Evolutionary conservation across 139 green algal species (phyloP).

Genomic region (Raphidocelis subcapitata): DNA sequence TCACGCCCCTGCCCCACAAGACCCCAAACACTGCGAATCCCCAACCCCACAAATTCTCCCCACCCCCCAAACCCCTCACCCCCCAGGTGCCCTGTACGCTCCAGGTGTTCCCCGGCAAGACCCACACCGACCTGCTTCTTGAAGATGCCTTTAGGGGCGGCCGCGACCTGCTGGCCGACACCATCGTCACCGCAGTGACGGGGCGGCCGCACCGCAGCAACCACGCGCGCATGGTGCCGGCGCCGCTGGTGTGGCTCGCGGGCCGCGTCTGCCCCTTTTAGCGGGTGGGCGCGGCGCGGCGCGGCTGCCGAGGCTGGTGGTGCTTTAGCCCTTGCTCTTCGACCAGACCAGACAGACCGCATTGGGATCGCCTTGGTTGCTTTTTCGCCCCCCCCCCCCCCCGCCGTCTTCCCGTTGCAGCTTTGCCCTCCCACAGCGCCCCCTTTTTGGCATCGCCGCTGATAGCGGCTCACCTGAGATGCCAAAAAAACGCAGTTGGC

Average conservation of each 20-base stretch:
- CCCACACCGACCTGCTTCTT: conserved; percentile 60
- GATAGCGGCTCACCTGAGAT: too few species aligned
- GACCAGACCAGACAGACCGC: too few species aligned
- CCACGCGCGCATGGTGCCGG: conserved; percentile 39
- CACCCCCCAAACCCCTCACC: neutral
- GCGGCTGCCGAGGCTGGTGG: too few species aligned
- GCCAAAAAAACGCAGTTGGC: too few species aligned
- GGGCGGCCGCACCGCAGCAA: conserved; percentile 2
- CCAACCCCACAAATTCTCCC: neutral
- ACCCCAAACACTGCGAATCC: neutral
- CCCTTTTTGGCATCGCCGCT: too few species aligned
- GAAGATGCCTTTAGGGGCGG: conserved; percentile 59
- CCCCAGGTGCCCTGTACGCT: conserved; percentile 17
- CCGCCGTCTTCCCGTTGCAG: too few species aligned
- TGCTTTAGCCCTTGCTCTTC: too few species aligned
- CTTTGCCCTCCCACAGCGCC: too few species aligned
- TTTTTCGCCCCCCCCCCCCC: too few species aligned
- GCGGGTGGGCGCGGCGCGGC: too few species aligned
- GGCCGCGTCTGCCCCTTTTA: conserved; percentile 54
- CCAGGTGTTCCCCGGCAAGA: conserved; percentile 50
- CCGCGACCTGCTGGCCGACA: conserved; percentile 49
- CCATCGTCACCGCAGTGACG: conserved; percentile 43
- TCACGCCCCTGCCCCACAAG: too few species aligned
- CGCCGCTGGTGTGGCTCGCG: conserved; percentile 40
- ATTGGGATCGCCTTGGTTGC: too few species aligned